A percentile compares a stretch with the other conserved stretches of the same genome.
phyloP scores from a whole-genome alignment of 768 basidiomycete species.

The Lyophyllum atratum region DNA sequence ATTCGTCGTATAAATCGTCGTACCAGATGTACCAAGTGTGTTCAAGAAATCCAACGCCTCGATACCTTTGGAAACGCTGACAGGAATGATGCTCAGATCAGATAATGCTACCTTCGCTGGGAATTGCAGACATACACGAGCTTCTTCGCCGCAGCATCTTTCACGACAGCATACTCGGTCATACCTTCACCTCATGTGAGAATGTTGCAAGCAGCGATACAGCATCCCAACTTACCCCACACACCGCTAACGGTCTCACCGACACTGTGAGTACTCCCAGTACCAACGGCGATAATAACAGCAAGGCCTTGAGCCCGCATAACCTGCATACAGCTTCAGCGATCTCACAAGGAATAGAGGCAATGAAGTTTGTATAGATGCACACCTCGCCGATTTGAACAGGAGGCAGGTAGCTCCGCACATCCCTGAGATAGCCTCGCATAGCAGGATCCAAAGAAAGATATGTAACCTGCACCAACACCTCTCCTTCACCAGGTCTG shows the following conservation, averaged over 20 bases:
- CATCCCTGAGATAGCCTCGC: conserved; percentile 79
- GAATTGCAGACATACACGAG: conserved; percentile 49
- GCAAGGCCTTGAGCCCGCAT: conserved; percentile 78
- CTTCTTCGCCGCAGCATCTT: conserved; percentile 51
- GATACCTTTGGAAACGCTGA: conserved; percentile 59
- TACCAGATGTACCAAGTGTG: conserved; percentile 74
- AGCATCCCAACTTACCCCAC: conserved; percentile 50
- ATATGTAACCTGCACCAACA: conserved; percentile 79
- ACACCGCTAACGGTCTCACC: conserved; percentile 72
- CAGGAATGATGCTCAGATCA: background rate
- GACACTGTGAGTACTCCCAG: conserved; percentile 51
- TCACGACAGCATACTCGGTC: conserved; percentile 71
- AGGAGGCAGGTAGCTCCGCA: conserved; percentile 70
- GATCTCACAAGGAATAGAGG: background rate
- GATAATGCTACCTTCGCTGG: background rate
- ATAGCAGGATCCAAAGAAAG: conserved; percentile 87
- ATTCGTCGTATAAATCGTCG: background rate
- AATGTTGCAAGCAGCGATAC: background rate
- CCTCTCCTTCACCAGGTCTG: conserved; percentile 51
- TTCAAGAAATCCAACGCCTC: conserved; percentile 79
- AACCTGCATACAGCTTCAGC: conserved; percentile 32
- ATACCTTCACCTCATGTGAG: conserved; percentile 52
- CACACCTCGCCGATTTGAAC: conserved; percentile 66
- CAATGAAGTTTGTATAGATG: conserved; percentile 2
- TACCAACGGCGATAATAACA: conserved; percentile 60